A percentile compares a stretch with the other conserved stretches of the same genome.
Evolutionary conservation across 345 rosid genomes (phyloP).

Genomic region (Populus deltoides): DNA sequence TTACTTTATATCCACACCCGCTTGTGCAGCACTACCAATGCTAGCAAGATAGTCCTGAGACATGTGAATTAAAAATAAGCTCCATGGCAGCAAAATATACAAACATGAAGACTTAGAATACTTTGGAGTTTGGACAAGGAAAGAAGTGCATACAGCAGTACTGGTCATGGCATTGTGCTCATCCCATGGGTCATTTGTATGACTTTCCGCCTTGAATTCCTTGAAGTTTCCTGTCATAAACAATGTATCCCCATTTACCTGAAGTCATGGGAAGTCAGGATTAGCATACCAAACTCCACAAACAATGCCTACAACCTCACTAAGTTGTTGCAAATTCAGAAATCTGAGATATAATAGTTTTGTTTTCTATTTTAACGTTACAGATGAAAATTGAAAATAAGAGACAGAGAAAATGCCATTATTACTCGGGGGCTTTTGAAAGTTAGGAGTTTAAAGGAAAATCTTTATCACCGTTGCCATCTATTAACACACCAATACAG

Average conservation of each 20-base stretch:
- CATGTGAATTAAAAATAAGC: conserved; percentile 20
- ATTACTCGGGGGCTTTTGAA: background rate
- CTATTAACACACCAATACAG: background rate
- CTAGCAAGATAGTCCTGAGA: conserved; percentile 89
- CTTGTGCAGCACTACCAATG: conserved; percentile 58
- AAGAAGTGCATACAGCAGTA: conserved; percentile 63
- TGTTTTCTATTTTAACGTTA: background rate
- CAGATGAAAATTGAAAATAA: background rate
- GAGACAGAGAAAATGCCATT: background rate
- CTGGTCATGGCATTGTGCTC: conserved; percentile 74
- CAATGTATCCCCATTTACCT: conserved; percentile 94
- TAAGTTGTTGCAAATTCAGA: background rate
- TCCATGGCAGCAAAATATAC: background rate
- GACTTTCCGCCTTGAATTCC: conserved; percentile 80
- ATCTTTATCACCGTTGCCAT: background rate
- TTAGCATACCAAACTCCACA: conserved; percentile 10
- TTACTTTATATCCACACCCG: conserved; percentile 71
- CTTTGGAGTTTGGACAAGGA: background rate
- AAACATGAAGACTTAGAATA: background rate
- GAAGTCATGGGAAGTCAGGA: conserved; percentile 20
- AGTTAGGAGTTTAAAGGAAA: background rate
- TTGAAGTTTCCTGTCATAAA: conserved; percentile 84
- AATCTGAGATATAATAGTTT: background rate
- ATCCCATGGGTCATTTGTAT: conserved; percentile 68
- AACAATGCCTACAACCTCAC: background rate